phyloP scores from a whole-genome alignment of 2,329 filamentous ascomycete species.

The Microsporum audouinii region DNA sequence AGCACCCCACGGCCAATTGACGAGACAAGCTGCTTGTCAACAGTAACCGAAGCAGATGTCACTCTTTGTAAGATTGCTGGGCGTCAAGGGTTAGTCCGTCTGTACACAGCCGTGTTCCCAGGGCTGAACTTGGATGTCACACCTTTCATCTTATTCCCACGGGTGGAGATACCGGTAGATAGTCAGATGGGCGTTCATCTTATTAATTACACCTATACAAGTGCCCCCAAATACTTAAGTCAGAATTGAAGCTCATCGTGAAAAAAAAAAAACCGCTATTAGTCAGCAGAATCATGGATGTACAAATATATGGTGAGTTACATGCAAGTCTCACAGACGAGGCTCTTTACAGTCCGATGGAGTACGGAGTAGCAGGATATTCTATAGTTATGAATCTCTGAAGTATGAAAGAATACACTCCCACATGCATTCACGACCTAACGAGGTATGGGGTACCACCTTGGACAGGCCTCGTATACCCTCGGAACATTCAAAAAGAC shows the following conservation, averaged over 20 bases:
- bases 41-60: conserved; percentile 86
- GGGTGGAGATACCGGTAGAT: background rate
- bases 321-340: background rate
- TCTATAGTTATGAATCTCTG: background rate
- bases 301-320: background rate
- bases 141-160: background rate
- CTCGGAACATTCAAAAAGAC: background rate
- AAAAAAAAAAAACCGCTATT: background rate
- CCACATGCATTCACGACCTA: background rate
- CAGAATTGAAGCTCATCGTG: no score
- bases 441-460: background rate
- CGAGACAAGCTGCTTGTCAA: conserved; percentile 81
- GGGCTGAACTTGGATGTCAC: background rate
- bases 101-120: background rate
- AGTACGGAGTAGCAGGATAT: background rate
- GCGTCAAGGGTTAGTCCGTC: background rate
- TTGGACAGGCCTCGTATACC: background rate
- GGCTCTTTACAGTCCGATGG: background rate
- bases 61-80: conserved; percentile 86
- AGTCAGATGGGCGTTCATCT: background rate
- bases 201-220: background rate
- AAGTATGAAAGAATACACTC: background rate
- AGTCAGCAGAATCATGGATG: background rate
- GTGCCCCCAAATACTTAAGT: background rate
- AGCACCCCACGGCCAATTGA: conserved; percentile 82